These are phyloP conservation scores for Pythium myriotylum DNA, from an alignment of 352 stramenopile genomes.

Conservation along the genomic window DNA sequence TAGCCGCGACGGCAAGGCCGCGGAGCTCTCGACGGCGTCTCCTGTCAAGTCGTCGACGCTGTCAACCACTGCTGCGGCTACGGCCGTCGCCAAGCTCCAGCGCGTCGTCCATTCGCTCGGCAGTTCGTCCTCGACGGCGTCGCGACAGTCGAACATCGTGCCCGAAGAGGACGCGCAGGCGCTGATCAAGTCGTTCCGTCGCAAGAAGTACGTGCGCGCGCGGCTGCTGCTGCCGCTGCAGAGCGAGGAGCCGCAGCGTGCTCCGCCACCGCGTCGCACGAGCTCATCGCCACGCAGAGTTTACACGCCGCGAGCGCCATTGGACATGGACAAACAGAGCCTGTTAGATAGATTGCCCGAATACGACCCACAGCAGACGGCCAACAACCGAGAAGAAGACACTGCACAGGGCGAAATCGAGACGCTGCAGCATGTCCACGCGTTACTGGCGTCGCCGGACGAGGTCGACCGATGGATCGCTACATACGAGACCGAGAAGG, in stretches of 20 bases:
- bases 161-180: slow-evolving; percentile 22
- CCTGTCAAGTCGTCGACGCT: too few relatives aligned
- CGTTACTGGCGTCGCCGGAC: slow-evolving; percentile 41
- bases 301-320: neutral
- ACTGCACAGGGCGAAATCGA: slow-evolving; percentile 33
- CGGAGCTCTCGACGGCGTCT: slow-evolving; percentile 11
- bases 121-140: neutral
- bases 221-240: slow-evolving; percentile 47
- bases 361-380: neutral
- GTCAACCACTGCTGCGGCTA: too few relatives aligned
- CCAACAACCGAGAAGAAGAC: neutral
- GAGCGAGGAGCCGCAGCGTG: slow-evolving; percentile 16
- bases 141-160: slow-evolving; percentile 1
- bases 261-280: slow-evolving; percentile 12
- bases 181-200: slow-evolving; percentile 44
- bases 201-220: slow-evolving; percentile 53
- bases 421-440: slow-evolving; percentile 46
- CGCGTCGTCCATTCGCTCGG: slow-evolving; percentile 1
- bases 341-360: neutral
- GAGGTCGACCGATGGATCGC: slow-evolving; percentile 67
- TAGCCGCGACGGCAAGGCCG: slow-evolving; percentile 2
- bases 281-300: slow-evolving; percentile 7
- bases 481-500: slow-evolving; percentile 67
- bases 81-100: slow-evolving; percentile 12
- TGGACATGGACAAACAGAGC: slow-evolving; percentile 18